A percentile compares a stretch with the other conserved stretches of the same genome.
Conservation (phyloP, 2,329 filamentous ascomycete genomes). For the Colletotrichum limetticola region DNA sequence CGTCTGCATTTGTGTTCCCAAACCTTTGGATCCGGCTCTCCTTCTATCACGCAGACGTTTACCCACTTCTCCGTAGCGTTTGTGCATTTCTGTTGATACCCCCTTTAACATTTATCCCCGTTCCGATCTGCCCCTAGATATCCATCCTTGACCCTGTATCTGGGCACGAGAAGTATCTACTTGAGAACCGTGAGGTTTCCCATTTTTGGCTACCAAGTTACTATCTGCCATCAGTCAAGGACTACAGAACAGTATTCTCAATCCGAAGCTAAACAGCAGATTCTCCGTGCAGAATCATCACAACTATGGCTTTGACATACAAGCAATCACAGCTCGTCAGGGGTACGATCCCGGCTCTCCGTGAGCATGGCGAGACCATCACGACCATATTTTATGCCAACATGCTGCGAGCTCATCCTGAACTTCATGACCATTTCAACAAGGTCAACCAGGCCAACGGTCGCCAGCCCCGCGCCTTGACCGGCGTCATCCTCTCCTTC, state of each 20-base stretch:
- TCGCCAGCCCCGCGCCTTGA: constrained; percentile 39
- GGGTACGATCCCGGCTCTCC: constrained; percentile 75
- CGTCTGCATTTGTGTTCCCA: not conserved
- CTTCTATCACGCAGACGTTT: not conserved
- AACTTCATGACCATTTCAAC: constrained; percentile 78
- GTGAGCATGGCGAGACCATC: constrained; percentile 74
- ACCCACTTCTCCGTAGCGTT: not conserved
- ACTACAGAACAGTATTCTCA: not conserved
- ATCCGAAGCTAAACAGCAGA: not conserved
- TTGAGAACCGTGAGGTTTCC: not conserved
- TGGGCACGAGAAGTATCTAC: not conserved
- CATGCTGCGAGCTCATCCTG: constrained; percentile 72
- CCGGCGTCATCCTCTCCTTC: constrained; percentile 69
- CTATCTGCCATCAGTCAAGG: not conserved
- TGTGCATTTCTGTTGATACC: constrained; percentile 20
- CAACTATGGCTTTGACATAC: constrained; percentile 54
- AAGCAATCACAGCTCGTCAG: constrained; percentile 74
- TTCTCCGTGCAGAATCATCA: not conserved
- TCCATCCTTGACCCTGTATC: constrained; percentile 20
- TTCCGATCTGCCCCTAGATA: not conserved
- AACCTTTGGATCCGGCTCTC: not conserved
- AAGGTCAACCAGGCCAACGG: constrained; percentile 40
- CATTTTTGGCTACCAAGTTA: not conserved
- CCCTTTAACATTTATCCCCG: not conserved
- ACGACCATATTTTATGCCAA: constrained; percentile 78